Base-by-base conservation (phyloP, 352 stramenopile genomes). In the Peronospora belbahrii region DNA sequence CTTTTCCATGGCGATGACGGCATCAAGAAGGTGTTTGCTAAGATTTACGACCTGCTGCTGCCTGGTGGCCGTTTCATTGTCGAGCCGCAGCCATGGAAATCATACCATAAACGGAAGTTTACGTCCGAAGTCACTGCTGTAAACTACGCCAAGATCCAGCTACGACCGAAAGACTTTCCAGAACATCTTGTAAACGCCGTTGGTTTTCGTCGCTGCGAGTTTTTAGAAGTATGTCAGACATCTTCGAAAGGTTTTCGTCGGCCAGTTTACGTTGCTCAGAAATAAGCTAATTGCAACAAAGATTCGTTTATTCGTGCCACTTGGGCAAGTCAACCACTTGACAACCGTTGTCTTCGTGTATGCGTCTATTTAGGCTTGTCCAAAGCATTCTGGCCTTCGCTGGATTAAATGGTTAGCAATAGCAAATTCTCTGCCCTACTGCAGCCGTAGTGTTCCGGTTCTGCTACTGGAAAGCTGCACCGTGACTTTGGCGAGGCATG, bases 21-120 rank as follows among this genome's bases (percentile, higher is more conserved):
- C 9, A 65, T 96, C 42, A 75, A 86, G 41, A 52, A 60, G 17
- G 55, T 92, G 18, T 96, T 96, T 54, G 39, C 49, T 4, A 59
- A 76, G 15, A 70, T 91, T 24, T 80, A 80, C 49, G 50, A 61
- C 9, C 54, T 95, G 27, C 50, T 96, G 1, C 48, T 42, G 10
- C 71, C 80, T 8, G 78, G 77, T 15, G 85, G 85, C 0, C 63
- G 65, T 13, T 57, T 96, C 27, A 66, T 96, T 13, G 53, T 96
- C 18, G 85, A 96, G 60, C 76, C 81, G 14, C 85, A 95, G 62
- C 73, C 77, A 27, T 91, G 79, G 79, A 91, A 91, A 56, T 91
- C 79, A 28, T 91, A 91, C 48, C 75, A 88, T 58, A 91, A 91
- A 45, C 74, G 79, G 42, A 91, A 88, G 46, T 86, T 88, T 48